Percentiles rank a stretch among this genome's conserved stretches.
Evolutionary conservation across 2,329 filamentous ascomycete species (phyloP).

Genomic region (Didymellaceae sp.): DNA sequence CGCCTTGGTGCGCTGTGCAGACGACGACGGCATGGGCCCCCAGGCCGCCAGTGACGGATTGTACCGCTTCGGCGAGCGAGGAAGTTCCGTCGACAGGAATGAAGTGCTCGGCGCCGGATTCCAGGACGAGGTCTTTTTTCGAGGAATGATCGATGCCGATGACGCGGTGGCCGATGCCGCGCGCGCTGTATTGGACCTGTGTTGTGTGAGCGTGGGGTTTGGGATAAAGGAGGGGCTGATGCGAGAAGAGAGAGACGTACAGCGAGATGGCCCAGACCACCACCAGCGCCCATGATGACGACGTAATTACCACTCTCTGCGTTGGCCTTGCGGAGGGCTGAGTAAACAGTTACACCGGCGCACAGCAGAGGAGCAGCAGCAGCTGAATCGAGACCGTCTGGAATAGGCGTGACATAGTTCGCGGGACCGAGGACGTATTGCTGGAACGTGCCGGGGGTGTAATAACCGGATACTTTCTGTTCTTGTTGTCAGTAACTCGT

Average conservation of each 20-base stretch:
- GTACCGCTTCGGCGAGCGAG: constrained; percentile 62
- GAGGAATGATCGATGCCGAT: constrained; percentile 70
- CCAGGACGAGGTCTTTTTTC: constrained; percentile 67
- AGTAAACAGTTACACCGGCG: constrained; percentile 72
- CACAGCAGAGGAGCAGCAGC: constrained; percentile 70
- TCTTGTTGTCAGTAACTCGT: neutral
- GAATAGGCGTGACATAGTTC: constrained; percentile 73
- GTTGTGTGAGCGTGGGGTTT: neutral
- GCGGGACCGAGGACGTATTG: constrained; percentile 70
- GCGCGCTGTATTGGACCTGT: constrained; percentile 60
- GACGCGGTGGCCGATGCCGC: constrained; percentile 68
- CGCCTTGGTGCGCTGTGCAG: constrained; percentile 55
- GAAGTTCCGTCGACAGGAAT: constrained; percentile 64
- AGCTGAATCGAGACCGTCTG: constrained; percentile 64
- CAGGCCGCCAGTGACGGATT: constrained; percentile 62
- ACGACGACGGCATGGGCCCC: constrained; percentile 69
- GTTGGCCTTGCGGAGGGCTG: constrained; percentile 66
- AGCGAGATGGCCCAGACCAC: constrained; percentile 69
- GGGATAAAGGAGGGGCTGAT: neutral
- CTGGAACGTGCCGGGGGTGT: constrained; percentile 74
- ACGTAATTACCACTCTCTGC: constrained; percentile 67
- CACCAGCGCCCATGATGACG: constrained; percentile 63
- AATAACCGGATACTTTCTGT: constrained; percentile 68
- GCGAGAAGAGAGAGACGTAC: constrained; percentile 33
- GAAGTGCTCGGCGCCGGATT: constrained; percentile 71